A percentile compares a stretch with the other conserved stretches of the same genome.
phyloP scores from a whole-genome alignment of 495 filamentous ascomycete genomes.

The Lepidopterella palustris region DNA sequence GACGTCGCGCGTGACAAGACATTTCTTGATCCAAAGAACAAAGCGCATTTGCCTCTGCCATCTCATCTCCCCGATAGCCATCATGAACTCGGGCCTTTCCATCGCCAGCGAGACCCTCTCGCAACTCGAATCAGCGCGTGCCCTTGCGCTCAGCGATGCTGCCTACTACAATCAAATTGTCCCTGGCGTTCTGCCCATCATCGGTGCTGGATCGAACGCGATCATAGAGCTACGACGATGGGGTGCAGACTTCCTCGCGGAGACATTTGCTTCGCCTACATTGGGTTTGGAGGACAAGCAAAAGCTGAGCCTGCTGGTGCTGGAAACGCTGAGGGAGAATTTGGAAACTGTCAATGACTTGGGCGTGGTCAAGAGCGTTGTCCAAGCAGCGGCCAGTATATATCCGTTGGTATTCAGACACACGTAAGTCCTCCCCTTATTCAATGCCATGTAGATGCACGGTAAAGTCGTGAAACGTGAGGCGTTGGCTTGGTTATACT shows the following conservation, averaged over 20 bases:
- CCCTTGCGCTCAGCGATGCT: conserved; percentile 75
- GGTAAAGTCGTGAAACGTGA: not conserved
- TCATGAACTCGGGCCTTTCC: not conserved
- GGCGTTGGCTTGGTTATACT: not conserved
- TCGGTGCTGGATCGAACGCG: conserved; percentile 57
- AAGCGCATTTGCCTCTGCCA: conserved; percentile 6
- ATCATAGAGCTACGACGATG: conserved; percentile 78
- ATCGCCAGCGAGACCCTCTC: conserved; percentile 41
- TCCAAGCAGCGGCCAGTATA: conserved; percentile 80
- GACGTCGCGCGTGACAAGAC: conserved; percentile 15
- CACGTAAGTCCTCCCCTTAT: conserved; percentile 51
- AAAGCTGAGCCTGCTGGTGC: conserved; percentile 59
- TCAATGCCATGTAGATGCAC: not conserved
- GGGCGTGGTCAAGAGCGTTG: conserved; percentile 68
- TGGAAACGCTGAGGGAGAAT: conserved; percentile 68
- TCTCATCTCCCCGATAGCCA: not conserved
- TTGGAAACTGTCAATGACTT: conserved; percentile 62
- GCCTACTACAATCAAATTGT: conserved; percentile 84
- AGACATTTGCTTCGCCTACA: conserved; percentile 85
- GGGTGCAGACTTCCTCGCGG: conserved; percentile 93
- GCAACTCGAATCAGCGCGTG: conserved; percentile 81
- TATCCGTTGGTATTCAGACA: conserved; percentile 87
- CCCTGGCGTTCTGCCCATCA: conserved; percentile 80
- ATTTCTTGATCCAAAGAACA: conserved; percentile 14
- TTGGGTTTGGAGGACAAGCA: conserved; percentile 68